phyloP scores from a whole-genome alignment of 2,329 filamentous ascomycete species.

The Nigrograna mackinnonii region DNA sequence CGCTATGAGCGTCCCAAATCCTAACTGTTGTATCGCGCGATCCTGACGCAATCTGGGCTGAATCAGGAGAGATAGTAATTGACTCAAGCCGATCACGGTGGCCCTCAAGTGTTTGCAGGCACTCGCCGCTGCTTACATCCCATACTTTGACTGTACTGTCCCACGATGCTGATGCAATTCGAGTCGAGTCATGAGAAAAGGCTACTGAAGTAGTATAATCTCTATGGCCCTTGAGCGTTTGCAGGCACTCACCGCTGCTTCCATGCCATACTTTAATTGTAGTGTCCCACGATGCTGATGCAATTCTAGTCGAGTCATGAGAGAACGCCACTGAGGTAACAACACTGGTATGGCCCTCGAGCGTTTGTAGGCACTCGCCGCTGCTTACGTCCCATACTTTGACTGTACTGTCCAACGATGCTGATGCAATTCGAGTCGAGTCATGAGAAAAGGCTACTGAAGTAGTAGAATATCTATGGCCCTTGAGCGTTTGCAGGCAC shows the following conservation, averaged over 20 bases:
- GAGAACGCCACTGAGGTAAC: neutral
- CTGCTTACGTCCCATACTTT: conserved; percentile 19
- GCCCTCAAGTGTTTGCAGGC: conserved; percentile 17
- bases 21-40: conserved; percentile 16
- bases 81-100: conserved; percentile 8
- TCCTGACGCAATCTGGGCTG: conserved; percentile 16
- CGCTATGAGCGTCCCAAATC: conserved; percentile 18
- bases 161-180: conserved; percentile 17
- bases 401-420: conserved; percentile 15
- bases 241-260: conserved; percentile 5
- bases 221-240: conserved; percentile 13
- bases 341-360: neutral
- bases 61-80: conserved; percentile 25
- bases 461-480: conserved; percentile 9
- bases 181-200: conserved; percentile 20
- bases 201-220: conserved; percentile 13
- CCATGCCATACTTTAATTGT: conserved; percentile 21
- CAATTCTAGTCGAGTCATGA: conserved; percentile 8
- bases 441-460: conserved; percentile 26
- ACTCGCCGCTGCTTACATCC: conserved; percentile 10
- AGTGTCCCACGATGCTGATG: conserved; percentile 19
- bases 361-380: conserved; percentile 14
- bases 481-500: conserved; percentile 16
- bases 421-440: conserved; percentile 17
- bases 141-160: conserved; percentile 18